Conservation (phyloP, 371 early-diverging fungal species). For the Rhizomucor pusillus region DNA sequence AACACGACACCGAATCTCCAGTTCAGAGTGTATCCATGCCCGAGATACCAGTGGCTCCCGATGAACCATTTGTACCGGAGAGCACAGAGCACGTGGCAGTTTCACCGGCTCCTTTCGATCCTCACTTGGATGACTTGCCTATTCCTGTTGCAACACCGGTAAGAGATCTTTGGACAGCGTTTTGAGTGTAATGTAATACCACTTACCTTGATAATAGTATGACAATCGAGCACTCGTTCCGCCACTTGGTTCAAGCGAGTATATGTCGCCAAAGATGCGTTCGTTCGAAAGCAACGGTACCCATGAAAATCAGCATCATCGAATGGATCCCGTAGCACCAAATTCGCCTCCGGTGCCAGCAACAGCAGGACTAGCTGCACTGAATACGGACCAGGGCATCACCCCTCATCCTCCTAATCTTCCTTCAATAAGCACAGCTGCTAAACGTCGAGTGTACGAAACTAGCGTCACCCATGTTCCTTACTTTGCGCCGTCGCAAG, state of each 20-base stretch:
- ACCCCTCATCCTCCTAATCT: neutral
- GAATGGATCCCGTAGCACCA: neutral
- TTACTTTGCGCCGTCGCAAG: conserved; percentile 13
- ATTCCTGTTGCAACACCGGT: conserved; percentile 10
- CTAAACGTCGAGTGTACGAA: too few species aligned
- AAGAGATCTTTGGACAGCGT: neutral
- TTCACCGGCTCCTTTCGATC: too few species aligned
- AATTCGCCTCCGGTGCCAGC: conserved; percentile 1
- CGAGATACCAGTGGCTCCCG: too few species aligned
- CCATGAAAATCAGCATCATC: neutral
- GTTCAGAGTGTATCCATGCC: too few species aligned
- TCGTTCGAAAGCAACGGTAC: neutral
- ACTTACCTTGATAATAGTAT: neutral
- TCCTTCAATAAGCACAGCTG: conserved; percentile 2
- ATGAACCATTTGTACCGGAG: too few species aligned
- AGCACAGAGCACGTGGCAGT: too few species aligned
- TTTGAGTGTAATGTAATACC: too few species aligned
- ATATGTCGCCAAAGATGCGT: neutral
- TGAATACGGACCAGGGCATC: neutral
- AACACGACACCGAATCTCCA: too few species aligned
- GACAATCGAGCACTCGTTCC: neutral
- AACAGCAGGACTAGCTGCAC: neutral
- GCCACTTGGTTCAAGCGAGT: neutral
- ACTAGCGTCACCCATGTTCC: conserved; percentile 5
- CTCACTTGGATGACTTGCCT: too few species aligned